Evolutionary conservation across 179 eudicot species (phyloP), one percentile per base, ranked within the genome.

Genomic region (Pouteria campechiana): DNA sequence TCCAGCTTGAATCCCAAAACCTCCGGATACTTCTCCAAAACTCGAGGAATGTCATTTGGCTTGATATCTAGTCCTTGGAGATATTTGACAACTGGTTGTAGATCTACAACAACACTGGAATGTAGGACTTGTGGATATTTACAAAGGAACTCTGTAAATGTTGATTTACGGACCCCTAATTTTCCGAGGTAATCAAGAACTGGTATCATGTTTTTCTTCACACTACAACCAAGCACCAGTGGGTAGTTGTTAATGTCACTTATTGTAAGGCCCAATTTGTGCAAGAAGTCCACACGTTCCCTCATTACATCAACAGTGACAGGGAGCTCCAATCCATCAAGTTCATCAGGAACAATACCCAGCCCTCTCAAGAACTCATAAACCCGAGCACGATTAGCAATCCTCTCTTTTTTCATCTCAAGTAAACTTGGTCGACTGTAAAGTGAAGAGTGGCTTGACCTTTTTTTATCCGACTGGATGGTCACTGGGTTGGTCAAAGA

Each of bases 211-310:
- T 90, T 90, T 69, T 86, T 90, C 76, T 86, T 90, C 40, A 90
- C 95, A 63, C 98, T 90, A 63, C 95, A 90, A 20, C 98, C 98
- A 60, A 86, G 95, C 59, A 90, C 87, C 45, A 90, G 93, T 7
- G 98, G 97, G 55, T 90, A 90, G 43, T 74, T 79, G 57, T 90
- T 90, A 27, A 90, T 86, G 59, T 90, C 94, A 46, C 86, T 93
- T 48, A 82, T 53, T 6, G 90, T 76, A 40, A 90, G 77, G 10
- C 98, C 98, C 39, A 90, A 40, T 25, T 64, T 79, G 56, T 81
- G 90, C 50, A 90, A 82, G 49, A 90, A 90, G 25, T 85, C 94
- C 2, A 90, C 72, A 19, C 94, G 95, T 25, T 90, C 98, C 72
- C 57, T 73, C 95, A 90, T 90, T 14, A 90, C 98, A 37, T 90